These are phyloP conservation scores for Plantago major DNA, from an alignment of 257 asterid species.

Conservation along the genomic window DNA sequence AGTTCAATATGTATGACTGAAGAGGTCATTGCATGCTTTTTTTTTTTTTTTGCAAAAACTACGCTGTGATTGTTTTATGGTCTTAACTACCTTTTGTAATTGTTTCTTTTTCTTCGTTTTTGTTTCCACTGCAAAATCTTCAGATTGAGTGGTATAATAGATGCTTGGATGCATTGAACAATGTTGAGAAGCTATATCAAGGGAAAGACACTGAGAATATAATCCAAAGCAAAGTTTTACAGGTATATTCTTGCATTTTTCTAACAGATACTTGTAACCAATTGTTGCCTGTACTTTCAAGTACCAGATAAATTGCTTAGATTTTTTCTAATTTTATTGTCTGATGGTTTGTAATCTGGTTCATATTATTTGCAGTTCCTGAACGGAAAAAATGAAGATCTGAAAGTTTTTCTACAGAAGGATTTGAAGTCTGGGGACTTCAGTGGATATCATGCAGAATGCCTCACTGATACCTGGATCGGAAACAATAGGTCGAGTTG, in stretches of 20 bases:
- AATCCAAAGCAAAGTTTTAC: slow-evolving; percentile 86
- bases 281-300: neutral
- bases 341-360: neutral
- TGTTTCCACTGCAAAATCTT: slow-evolving; percentile 5
- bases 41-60: too few relatives aligned
- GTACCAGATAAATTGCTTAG: neutral
- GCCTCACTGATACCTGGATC: slow-evolving; percentile 91
- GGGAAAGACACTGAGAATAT: slow-evolving; percentile 67
- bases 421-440: slow-evolving; percentile 78
- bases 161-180: slow-evolving; percentile 64
- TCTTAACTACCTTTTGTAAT: neutral
- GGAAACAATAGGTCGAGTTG: slow-evolving; percentile 67
- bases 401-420: slow-evolving; percentile 60
- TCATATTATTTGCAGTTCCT: slow-evolving; percentile 42
- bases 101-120: neutral
- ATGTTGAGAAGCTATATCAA: slow-evolving; percentile 62
- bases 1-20: slow-evolving; percentile 11
- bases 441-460: slow-evolving; percentile 76
- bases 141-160: slow-evolving; percentile 85
- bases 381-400: slow-evolving; percentile 68
- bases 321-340: slow-evolving; percentile 16
- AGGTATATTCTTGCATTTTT: slow-evolving; percentile 44
- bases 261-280: slow-evolving; percentile 14
- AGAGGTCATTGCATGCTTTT: slow-evolving; percentile 18
- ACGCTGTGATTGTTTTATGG: neutral